Base-by-base conservation (phyloP, 768 basidiomycete genomes). In the Xanthoconium stramineum region DNA sequence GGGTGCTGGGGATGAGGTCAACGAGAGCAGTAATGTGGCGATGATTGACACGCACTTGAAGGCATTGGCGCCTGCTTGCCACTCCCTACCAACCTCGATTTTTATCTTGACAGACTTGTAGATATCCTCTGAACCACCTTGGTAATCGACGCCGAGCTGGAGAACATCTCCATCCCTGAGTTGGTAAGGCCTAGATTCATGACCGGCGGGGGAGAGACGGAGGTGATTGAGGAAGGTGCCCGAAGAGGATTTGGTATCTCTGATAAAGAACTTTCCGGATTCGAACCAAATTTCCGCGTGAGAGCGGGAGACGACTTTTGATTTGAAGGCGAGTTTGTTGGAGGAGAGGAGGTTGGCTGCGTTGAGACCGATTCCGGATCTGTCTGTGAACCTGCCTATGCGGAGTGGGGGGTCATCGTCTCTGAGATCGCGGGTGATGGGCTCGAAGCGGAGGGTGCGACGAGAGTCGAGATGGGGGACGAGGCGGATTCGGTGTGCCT, bases 141-240 rank as follows among this genome's bases (percentile, higher is more conserved):
- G 95, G 73, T 97, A 99, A 69, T 98, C 95, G 29, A 98, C 93
- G 3, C 96, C 95, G 1, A 98, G 84, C 73, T 98, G 96, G 19
- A 98, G 74, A 30, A 98, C 81, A 74, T 98, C 95, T 1, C 96
- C 96, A 58, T 98, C 95, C 73, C 89, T 92, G 63, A 98, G 78
- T 58, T 82, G 83, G 57, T 80, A 86, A 1, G 92, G 83, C 38
- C 84, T 76, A 6, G 86, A 89, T 69, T 96, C 95, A 8, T 83
- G 80, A 47, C 88, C 89, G 12, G 95, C 94, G 1, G 86, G 78
- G 37, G 86, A 86, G n/a, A 98, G 79, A 45, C 95, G 75, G 52
- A 95, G 84, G 68, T 98, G 95, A 71, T 99, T 99, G 59, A 98
- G 78, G 69, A 98, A 98, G 1, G 96, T 99, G 28, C 96, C 96